phyloP scores from a whole-genome alignment of 108 stramenopile genomes.

The Stephanodiscus minutulus region DNA sequence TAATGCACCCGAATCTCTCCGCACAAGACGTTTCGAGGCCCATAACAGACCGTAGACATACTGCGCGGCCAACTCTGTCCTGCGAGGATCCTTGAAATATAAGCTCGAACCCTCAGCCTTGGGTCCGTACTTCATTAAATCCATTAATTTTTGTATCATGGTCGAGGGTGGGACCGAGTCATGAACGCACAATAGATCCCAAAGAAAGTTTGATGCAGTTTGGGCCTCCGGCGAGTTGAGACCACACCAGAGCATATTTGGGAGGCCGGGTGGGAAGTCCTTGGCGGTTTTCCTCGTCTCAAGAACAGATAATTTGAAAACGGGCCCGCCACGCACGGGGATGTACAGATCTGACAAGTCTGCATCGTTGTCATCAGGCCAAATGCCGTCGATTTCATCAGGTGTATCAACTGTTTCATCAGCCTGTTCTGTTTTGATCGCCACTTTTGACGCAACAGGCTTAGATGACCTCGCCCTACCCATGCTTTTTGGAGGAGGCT shows the following conservation, averaged over 20 bases:
- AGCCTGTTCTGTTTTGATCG: not conserved
- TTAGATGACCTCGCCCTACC: not conserved
- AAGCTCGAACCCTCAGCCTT: constrained; percentile 44
- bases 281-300: constrained; percentile 29
- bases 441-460: constrained; percentile 9
- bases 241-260: constrained; percentile 47
- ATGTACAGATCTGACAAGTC: constrained; percentile 6
- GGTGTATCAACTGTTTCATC: not conserved
- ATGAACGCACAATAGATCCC: constrained; percentile 34
- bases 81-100: constrained; percentile 47
- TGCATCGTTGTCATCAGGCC: not conserved
- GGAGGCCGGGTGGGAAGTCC: constrained; percentile 37
- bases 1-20: constrained; percentile 28
- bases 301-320: not conserved
- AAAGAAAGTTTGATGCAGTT: constrained; percentile 37
- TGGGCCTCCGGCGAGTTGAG: constrained; percentile 50
- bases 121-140: constrained; percentile 45
- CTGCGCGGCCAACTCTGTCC: constrained; percentile 43
- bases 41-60: constrained; percentile 35
- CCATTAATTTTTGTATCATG: constrained; percentile 38
- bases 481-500: not conserved
- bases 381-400: not conserved
- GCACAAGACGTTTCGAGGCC: constrained; percentile 27
- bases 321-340: constrained; percentile 15
- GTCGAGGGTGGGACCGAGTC: constrained; percentile 22